Evolutionary conservation across 2,329 filamentous ascomycete genomes (phyloP), one percentile per base, ranked within the genome.

Genomic region (Neurospora crassa): DNA sequence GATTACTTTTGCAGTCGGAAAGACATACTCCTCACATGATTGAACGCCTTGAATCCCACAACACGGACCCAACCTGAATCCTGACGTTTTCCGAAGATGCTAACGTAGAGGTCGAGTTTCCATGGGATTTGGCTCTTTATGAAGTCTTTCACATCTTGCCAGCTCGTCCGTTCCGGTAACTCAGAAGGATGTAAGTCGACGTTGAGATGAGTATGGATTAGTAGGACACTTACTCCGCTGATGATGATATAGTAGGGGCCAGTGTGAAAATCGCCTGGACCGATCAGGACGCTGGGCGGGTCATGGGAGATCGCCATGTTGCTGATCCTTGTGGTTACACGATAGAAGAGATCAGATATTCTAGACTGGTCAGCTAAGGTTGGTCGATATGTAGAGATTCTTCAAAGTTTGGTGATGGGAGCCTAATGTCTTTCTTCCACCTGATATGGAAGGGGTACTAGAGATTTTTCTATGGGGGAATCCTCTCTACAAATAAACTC

Each of bases 11-110:
- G 12, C 40, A 3, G 8, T 40, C n/a, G 14, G 6, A 41, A 53
- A 18, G 12, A 20, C 69, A 11, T 70, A 71, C 72, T 69, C 18
- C 68, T 69, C 16, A 71, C 67, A 63, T 71, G 24, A 2, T 68
- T 53, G 37, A 70, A 73, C 5, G 53, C 40, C 2, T 37, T 69
- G 37, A 70, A 59, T 16, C 72, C 70, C 20, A 70, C 10, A 3
- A 73, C 70, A 14, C 72, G 72, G 40, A 73, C 53, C 72, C 72
- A 73, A 1, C 72, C 72, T 24, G 24, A 41, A 37, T 69, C 68
- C 24, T 20, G 47, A 5, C 53, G 24, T 47, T 42, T 37, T 20
- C 47, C 47, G 10, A 40, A 37, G 18, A 71, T 12, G 18, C 24
- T 29, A 20, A 71, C 41, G 40, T 71, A 73, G 2, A 70, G 63